Evolutionary conservation across 2,329 filamentous ascomycete genomes (phyloP), one percentile per base, ranked within the genome.

Genomic region (Paracamarosporium sp.): DNA sequence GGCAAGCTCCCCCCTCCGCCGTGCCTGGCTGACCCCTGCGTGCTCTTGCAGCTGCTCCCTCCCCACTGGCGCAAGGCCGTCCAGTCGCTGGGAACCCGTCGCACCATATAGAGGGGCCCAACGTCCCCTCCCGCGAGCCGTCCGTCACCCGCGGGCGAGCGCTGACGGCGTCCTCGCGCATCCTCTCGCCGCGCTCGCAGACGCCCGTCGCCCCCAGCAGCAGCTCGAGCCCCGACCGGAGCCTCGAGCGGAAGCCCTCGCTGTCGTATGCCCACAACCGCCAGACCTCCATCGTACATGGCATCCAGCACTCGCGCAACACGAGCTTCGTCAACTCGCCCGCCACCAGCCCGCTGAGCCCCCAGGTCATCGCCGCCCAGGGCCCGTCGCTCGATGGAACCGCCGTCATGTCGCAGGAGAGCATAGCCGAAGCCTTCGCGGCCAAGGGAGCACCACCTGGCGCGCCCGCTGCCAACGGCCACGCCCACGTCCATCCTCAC

Each of bases 261-360:
- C 74, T 78, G 57, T 84, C 83, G 15, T 89, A 98, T 82, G 92
- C 91, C 58, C 93, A 99, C 76, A 93, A 98, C 79, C 89, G 95
- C 54, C 93, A 99, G 80, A 96, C 94, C 0, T 98, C 94, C 47
- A 97, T 98, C 68, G 93, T 98, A 56, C 92, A 98, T 86, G 94
- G 95, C 70, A 89, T 96, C 66, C 93, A 97, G 76, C 95, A 99
- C 78, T 90, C 86, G 55, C 81, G 94, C 78, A 96, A 96, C 84
- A 90, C 93, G 68, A 97, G 93, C 79, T 87, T 90, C 71, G 87
- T 88, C 63, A 93, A 91, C 74, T 87, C 90, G 55, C 86, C 90
- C 33, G 89, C 82, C 41, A 80, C 90, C 27, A 96, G 91, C 76
- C 94, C 94, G 57, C 82, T 97, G 69, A 96, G 92, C 76, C 92